phyloP scores from a whole-genome alignment of 129 eudicot species.

The Flaveria brownii region DNA sequence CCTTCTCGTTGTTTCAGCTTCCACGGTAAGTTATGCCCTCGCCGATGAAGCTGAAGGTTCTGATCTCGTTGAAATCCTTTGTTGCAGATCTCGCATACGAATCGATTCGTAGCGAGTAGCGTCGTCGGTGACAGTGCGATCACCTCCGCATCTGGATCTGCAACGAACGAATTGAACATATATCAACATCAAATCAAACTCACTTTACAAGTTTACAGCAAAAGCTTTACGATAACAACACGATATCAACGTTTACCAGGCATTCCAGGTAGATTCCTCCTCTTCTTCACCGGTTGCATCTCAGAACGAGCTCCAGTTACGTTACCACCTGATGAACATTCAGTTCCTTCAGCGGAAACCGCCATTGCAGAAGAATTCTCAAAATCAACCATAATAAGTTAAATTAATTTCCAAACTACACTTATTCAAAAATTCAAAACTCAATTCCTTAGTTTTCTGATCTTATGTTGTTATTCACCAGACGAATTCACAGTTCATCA shows the following conservation, averaged over 20 bases:
- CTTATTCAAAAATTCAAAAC: conserved; percentile 22
- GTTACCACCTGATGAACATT: conserved; percentile 34
- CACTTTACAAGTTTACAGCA: neutral
- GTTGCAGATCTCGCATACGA: conserved; percentile 50
- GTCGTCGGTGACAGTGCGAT: conserved; percentile 81
- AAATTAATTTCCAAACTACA: neutral
- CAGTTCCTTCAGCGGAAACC: conserved; percentile 45
- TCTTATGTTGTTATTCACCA: neutral
- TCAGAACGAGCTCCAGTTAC: conserved; percentile 26
- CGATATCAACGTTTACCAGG: conserved; percentile 46
- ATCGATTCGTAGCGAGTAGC: conserved; percentile 68
- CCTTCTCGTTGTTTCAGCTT: conserved; percentile 65
- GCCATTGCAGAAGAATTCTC: conserved; percentile 44
- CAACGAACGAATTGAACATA: conserved; percentile 6
- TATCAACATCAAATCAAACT: conserved; percentile 9
- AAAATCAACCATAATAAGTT: conserved; percentile 53
- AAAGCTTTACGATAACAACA: neutral
- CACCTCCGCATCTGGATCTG: conserved; percentile 86
- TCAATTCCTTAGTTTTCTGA: conserved; percentile 2
- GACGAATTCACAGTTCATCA: conserved; percentile 18
- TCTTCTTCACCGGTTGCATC: conserved; percentile 48
- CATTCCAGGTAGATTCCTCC: conserved; percentile 76
- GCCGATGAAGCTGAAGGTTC: conserved; percentile 85
- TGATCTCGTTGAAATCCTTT: conserved; percentile 93
- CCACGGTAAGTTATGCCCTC: conserved; percentile 95